Conservation (phyloP, 108 stramenopile genomes). For the Stephanodiscus minutulus region DNA sequence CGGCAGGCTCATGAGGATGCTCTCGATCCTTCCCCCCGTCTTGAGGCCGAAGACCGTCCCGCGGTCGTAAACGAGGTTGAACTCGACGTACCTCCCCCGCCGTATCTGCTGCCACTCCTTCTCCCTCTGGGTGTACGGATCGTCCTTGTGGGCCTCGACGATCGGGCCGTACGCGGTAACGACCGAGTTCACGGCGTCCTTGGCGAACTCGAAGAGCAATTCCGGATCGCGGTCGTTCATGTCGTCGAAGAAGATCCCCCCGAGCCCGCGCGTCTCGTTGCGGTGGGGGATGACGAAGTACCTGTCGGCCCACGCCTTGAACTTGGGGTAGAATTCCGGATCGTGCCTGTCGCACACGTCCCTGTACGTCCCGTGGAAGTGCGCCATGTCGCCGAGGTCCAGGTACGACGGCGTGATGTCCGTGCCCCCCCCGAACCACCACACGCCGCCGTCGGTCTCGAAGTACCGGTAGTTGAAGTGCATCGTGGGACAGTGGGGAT, state of each 20-base stretch:
- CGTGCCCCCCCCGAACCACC: constrained; percentile 99
- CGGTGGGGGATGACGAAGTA: constrained; percentile 96
- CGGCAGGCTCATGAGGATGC: constrained; percentile 98
- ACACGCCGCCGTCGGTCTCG: constrained; percentile 98
- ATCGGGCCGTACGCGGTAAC: constrained; percentile 94
- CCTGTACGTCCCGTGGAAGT: constrained; percentile 99
- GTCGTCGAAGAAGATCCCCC: constrained; percentile 99
- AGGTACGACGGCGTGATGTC: constrained; percentile 99
- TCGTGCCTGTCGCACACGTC: constrained; percentile 98
- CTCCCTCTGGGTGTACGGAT: constrained; percentile 87
- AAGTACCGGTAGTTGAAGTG: constrained; percentile 99
- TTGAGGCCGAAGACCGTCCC: constrained; percentile 99
- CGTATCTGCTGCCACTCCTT: constrained; percentile 98
- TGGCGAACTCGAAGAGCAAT: constrained; percentile 80
- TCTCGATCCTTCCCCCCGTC: constrained; percentile 98
- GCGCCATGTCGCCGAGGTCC: constrained; percentile 94
- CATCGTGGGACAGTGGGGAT: constrained; percentile 97
- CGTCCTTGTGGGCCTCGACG: constrained; percentile 87
- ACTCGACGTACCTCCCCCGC: constrained; percentile 96
- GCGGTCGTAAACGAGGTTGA: constrained; percentile 99
- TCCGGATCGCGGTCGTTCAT: constrained; percentile 94
- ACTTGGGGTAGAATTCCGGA: constrained; percentile 93
- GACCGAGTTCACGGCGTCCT: constrained; percentile 88
- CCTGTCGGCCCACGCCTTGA: constrained; percentile 98
- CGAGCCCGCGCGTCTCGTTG: constrained; percentile 95